Conservation (phyloP, 2,329 filamentous ascomycete species). For the Ophiosphaerella korrae region DNA sequence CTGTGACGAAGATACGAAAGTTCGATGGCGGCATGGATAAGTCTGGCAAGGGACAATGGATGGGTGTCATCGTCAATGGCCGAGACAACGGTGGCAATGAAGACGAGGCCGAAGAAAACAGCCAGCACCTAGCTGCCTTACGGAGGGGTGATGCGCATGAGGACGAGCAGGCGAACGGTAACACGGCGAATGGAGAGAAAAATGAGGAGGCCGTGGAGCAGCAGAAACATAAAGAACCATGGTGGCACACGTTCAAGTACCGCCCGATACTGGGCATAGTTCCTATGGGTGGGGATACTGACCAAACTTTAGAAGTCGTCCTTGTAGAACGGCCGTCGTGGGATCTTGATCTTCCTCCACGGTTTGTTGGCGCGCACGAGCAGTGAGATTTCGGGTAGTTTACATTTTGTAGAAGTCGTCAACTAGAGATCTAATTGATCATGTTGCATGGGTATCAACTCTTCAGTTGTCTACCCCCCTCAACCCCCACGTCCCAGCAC, state of each 20-base stretch:
- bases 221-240: conserved; percentile 40
- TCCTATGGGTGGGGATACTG: conserved; percentile 53
- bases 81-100: conserved; percentile 38
- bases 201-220: conserved; percentile 24
- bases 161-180: conserved; percentile 21
- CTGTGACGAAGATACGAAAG: conserved; percentile 56
- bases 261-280: conserved; percentile 84
- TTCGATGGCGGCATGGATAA: conserved; percentile 49
- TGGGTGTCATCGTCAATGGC: conserved; percentile 32
- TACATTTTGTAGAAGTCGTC: background rate
- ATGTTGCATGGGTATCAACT: background rate
- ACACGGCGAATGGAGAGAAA: conserved; percentile 16
- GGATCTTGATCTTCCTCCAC: conserved; percentile 77
- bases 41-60: conserved; percentile 29
- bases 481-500: background rate
- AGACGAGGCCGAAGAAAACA: conserved; percentile 37
- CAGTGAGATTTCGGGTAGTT: conserved; percentile 11
- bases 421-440: conserved; percentile 8
- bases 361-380: conserved; percentile 55
- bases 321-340: conserved; percentile 85
- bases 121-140: conserved; percentile 29
- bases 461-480: background rate
- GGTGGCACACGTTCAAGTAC: conserved; percentile 92
- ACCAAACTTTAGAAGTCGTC: conserved; percentile 73
- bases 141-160: conserved; percentile 31